Percentiles rank a stretch among this genome's conserved stretches.
These are phyloP conservation scores for Echinosophora koreensis DNA, from an alignment of 306 rosid species.

Conservation along the genomic window DNA sequence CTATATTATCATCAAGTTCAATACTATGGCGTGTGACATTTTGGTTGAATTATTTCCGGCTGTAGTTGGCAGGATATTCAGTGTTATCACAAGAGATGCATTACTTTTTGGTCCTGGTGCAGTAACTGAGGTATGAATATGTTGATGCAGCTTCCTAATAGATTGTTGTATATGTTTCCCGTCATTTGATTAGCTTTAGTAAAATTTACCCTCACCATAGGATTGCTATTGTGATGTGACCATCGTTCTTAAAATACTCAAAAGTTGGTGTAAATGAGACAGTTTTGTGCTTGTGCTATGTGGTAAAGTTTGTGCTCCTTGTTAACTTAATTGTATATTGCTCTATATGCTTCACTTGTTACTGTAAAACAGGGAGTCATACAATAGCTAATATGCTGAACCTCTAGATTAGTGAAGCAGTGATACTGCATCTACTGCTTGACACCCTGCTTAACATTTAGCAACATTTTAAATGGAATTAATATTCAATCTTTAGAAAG, in stretches of 20 bases:
- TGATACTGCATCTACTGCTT: constrained; percentile 26
- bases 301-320: constrained; percentile 2
- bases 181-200: constrained; percentile 6
- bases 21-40: constrained; percentile 69
- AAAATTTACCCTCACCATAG: neutral
- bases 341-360: neutral
- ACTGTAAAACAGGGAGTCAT: constrained; percentile 2
- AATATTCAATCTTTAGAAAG: neutral
- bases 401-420: constrained; percentile 33
- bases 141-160: constrained; percentile 6
- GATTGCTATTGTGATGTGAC: constrained; percentile 32
- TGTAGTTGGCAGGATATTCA: constrained; percentile 75
- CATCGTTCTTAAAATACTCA: constrained; percentile 17
- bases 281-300: constrained; percentile 22
- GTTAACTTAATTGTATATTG: constrained; percentile 22
- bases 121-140: constrained; percentile 78
- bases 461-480: neutral
- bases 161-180: neutral
- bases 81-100: constrained; percentile 74
- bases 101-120: constrained; percentile 87
- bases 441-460: neutral
- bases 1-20: constrained; percentile 97
- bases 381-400: constrained; percentile 22
- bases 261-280: neutral
- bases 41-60: constrained; percentile 88